phyloP scores from a whole-genome alignment of 1,139 yeast genomes.

The Torulaspora globosa region DNA sequence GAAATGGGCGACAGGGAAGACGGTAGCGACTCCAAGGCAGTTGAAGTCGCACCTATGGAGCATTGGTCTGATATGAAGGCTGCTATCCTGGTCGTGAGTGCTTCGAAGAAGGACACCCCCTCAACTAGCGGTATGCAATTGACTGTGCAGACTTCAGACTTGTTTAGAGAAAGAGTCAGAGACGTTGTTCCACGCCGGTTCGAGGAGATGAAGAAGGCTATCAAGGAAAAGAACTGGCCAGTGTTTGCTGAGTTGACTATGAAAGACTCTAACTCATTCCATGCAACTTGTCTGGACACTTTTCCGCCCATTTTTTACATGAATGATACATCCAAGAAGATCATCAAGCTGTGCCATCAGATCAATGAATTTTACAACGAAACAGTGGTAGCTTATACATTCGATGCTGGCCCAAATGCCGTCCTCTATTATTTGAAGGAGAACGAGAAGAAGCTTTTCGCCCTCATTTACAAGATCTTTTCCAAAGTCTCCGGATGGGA shows the following conservation, averaged over 20 bases:
- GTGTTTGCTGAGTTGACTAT: conserved; percentile 85
- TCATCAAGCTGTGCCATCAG: conserved; percentile 75
- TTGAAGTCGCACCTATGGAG: conserved; percentile 72
- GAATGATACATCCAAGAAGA: conserved; percentile 89
- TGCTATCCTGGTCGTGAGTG: conserved; percentile 86
- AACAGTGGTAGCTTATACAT: conserved; percentile 87
- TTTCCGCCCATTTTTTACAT: conserved; percentile 93
- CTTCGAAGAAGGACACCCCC: conserved; percentile 89
- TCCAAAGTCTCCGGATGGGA: conserved; percentile 69
- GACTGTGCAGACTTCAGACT: conserved; percentile 83
- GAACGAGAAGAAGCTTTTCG: conserved; percentile 64
- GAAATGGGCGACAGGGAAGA: conserved; percentile 77
- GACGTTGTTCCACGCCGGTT: conserved; percentile 84
- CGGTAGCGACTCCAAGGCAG: conserved; percentile 90
- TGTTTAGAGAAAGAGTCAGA: conserved; percentile 72
- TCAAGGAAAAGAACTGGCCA: conserved; percentile 64
- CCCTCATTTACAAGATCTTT: conserved; percentile 54
- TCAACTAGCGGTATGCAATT: conserved; percentile 95
- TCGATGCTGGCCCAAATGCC: conserved; percentile 99
- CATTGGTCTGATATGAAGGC: conserved; percentile 96
- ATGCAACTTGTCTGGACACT: conserved; percentile 92
- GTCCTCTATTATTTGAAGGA: conserved; percentile 81
- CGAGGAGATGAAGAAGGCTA: conserved; percentile 74
- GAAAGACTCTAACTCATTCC: conserved; percentile 96
- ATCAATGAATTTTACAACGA: conserved; percentile 66